phyloP scores from a whole-genome alignment of 805 yeast genomes.

The Wickerhamiella lipophila region DNA sequence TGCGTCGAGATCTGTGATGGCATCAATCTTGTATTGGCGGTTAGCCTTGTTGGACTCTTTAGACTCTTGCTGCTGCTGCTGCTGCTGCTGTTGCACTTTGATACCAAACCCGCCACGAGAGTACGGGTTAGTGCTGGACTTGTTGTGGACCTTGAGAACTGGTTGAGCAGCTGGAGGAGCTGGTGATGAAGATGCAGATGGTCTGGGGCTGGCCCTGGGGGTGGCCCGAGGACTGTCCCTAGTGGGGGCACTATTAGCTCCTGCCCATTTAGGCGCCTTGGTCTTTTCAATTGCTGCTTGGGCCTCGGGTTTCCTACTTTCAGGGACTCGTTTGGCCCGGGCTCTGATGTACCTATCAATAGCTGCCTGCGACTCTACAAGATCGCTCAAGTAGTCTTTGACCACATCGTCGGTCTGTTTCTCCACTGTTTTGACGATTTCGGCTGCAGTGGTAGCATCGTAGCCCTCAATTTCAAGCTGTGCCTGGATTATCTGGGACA shows the following conservation, averaged over 20 bases:
- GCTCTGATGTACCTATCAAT: constrained; percentile 14
- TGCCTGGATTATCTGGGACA: constrained; percentile 12
- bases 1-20: constrained; percentile 52
- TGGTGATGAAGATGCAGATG: background rate
- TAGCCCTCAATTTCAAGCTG: constrained; percentile 18
- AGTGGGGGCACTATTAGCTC: too few relatives aligned
- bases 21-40: constrained; percentile 36
- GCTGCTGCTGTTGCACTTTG: background rate
- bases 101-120: background rate
- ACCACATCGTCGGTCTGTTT: constrained; percentile 18
- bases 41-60: constrained; percentile 5
- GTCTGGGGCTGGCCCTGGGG: background rate
- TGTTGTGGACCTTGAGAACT: background rate
- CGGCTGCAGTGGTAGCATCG: constrained; percentile 20
- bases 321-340: constrained; percentile 7
- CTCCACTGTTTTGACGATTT: constrained; percentile 17
- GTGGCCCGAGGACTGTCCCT: background rate
- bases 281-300: constrained; percentile 8
- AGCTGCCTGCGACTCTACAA: constrained; percentile 13
- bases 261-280: constrained; percentile 2
- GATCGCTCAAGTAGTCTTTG: constrained; percentile 14
- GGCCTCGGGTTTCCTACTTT: constrained; percentile 6
- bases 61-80: background rate
- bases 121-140: background rate
- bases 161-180: background rate